phyloP scores from a whole-genome alignment of 2,329 filamentous ascomycete species.

The Colletotrichum sp. region DNA sequence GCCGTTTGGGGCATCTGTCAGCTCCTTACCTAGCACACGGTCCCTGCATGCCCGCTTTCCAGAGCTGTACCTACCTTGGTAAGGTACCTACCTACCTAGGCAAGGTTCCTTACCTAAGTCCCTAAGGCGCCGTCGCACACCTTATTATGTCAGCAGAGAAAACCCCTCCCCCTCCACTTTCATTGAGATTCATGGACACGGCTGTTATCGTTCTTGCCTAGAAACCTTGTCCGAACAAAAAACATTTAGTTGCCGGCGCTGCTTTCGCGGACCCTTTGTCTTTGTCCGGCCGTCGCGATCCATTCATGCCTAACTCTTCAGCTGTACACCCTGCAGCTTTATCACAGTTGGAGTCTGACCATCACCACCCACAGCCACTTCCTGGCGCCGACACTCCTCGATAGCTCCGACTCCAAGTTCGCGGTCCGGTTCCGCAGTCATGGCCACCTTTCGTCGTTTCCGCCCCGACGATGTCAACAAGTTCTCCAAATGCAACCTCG shows the following conservation, averaged over 20 bases:
- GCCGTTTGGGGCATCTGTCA: background rate
- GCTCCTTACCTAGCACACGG: background rate
- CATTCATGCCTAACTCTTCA: background rate
- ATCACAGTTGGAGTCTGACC: background rate
- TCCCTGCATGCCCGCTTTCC: background rate
- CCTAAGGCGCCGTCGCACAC: background rate
- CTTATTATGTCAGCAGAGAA: background rate
- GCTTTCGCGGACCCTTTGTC: background rate
- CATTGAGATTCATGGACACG: background rate
- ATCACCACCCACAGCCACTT: background rate
- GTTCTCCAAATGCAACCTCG: conserved; percentile 93
- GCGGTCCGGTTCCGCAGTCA: conserved; percentile 37
- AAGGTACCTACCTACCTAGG: too few relatives aligned
- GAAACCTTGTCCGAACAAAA: background rate
- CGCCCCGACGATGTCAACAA: conserved; percentile 83
- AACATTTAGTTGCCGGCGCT: background rate
- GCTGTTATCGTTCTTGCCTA: background rate
- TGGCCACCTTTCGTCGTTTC: conserved; percentile 89
- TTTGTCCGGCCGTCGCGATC: background rate
- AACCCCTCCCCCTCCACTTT: background rate
- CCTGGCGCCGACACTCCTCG: background rate
- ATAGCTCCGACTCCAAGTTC: background rate
- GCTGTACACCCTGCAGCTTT: background rate
- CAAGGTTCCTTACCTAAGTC: background rate
- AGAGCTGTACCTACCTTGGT: background rate